phyloP scores from a whole-genome alignment of 2,329 filamentous ascomycete species.

The Hymenoscyphus fraxineus region DNA sequence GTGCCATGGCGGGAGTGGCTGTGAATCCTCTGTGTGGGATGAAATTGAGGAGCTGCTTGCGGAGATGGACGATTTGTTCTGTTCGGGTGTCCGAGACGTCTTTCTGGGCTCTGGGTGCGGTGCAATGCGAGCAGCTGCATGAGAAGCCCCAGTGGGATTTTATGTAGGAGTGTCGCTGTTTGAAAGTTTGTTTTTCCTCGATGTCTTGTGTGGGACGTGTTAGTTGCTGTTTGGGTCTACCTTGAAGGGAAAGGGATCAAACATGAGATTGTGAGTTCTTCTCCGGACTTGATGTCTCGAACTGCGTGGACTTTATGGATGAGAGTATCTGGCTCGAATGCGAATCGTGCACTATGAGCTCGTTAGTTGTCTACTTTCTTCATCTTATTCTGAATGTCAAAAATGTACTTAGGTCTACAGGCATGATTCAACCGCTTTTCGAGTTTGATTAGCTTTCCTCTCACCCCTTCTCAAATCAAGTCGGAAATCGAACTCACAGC shows the following conservation, averaged over 20 bases:
- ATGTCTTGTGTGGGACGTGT: slow-evolving; percentile 6
- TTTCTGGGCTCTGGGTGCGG: background rate
- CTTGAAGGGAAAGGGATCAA: background rate
- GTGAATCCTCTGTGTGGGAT: background rate
- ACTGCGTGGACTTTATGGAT: slow-evolving; percentile 17
- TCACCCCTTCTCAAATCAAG: background rate
- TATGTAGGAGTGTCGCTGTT: slow-evolving; percentile 8
- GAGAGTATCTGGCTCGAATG: slow-evolving; percentile 14
- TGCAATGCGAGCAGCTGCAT: slow-evolving; percentile 14
- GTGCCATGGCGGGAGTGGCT: slow-evolving; percentile 8
- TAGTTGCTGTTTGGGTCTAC: too few relatives aligned
- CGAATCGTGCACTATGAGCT: slow-evolving; percentile 11
- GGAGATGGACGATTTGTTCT: background rate
- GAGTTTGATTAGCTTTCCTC: background rate
- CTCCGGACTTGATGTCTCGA: slow-evolving; percentile 15
- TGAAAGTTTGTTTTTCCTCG: slow-evolving; percentile 12
- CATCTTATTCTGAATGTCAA: background rate
- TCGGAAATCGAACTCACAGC: slow-evolving; percentile 5
- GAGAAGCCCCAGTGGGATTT: slow-evolving; percentile 17
- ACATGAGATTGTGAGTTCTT: slow-evolving; percentile 20
- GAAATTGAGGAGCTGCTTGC: slow-evolving; percentile 3
- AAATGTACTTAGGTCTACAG: slow-evolving; percentile 16
- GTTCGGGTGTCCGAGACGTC: background rate
- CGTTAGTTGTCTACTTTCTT: background rate
- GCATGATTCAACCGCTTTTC: slow-evolving; percentile 17